Evolutionary conservation across 202 grass and related monocot genomes (phyloP).

Genomic region (Digitaria exilis): DNA sequence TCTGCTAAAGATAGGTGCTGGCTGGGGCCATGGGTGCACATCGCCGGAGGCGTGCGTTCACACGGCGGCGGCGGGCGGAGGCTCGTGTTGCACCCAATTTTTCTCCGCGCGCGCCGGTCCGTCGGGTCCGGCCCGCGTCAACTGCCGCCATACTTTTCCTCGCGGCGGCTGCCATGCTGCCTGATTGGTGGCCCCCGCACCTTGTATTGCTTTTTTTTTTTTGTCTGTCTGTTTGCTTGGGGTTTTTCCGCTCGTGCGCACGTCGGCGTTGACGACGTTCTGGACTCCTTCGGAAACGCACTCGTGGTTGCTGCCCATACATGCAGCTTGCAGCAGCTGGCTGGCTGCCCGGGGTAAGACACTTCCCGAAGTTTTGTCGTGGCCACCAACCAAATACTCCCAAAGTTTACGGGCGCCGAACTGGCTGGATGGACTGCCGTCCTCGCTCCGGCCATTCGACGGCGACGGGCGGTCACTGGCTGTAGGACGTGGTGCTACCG

Average conservation of each 20-base stretch:
- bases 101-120: not conserved
- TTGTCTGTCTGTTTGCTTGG: not conserved
- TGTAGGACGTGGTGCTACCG: too few relatives aligned
- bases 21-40: not conserved
- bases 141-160: slow-evolving; percentile 8
- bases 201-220: too few relatives aligned
- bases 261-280: not conserved
- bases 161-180: not conserved
- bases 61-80: slow-evolving; percentile 18
- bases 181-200: too few relatives aligned
- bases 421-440: too few relatives aligned
- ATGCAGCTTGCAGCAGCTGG: too few relatives aligned
- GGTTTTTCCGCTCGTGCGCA: not conserved
- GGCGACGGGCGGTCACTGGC: not conserved
- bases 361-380: too few relatives aligned
- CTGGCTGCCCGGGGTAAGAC: too few relatives aligned
- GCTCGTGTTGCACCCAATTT: too few relatives aligned
- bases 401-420: too few relatives aligned
- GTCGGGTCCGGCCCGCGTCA: not conserved
- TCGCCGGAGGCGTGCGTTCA: slow-evolving; percentile 14
- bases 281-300: not conserved
- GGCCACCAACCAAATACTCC: too few relatives aligned
- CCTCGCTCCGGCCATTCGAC: not conserved
- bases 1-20: not conserved
- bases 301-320: not conserved